These are phyloP conservation scores for Leptomonas pyrrhocoris DNA, from an alignment of 208 protist species.

Conservation along the genomic window DNA sequence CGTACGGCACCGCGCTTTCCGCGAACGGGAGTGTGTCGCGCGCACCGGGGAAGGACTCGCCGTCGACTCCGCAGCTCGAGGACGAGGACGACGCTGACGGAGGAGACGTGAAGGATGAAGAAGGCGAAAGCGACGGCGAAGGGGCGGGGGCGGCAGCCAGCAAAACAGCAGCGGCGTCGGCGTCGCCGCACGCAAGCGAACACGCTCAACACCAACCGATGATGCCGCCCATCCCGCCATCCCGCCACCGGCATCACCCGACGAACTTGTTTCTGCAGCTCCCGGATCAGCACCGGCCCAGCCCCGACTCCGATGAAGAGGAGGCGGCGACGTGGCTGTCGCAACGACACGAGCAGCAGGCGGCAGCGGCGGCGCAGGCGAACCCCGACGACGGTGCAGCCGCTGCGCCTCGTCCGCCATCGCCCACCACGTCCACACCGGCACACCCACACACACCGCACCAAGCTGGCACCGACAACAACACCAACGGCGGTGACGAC, in stretches of 20 bases:
- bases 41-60: conserved; percentile 1
- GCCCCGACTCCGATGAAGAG: conserved; percentile 7
- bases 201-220: background rate
- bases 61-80: background rate
- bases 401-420: background rate
- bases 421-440: background rate
- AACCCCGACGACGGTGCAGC: background rate
- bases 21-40: background rate
- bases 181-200: background rate
- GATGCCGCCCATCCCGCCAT: conserved; percentile 29
- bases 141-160: background rate
- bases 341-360: background rate
- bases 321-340: background rate
- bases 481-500: background rate
- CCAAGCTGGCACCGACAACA: background rate
- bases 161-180: background rate
- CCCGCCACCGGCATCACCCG: conserved; percentile 26
- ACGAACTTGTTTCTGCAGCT: conserved; percentile 25
- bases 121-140: background rate
- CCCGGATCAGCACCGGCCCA: background rate
- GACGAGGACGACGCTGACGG: background rate
- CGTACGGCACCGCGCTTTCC: too few relatives aligned
- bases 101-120: background rate
- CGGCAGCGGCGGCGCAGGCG: background rate
- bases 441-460: too few relatives aligned